A percentile compares a stretch with the other conserved stretches of the same genome.
These are phyloP conservation scores for Aspergillus brasiliensis DNA, from an alignment of 2,329 filamentous ascomycete genomes.

Conservation along the genomic window DNA sequence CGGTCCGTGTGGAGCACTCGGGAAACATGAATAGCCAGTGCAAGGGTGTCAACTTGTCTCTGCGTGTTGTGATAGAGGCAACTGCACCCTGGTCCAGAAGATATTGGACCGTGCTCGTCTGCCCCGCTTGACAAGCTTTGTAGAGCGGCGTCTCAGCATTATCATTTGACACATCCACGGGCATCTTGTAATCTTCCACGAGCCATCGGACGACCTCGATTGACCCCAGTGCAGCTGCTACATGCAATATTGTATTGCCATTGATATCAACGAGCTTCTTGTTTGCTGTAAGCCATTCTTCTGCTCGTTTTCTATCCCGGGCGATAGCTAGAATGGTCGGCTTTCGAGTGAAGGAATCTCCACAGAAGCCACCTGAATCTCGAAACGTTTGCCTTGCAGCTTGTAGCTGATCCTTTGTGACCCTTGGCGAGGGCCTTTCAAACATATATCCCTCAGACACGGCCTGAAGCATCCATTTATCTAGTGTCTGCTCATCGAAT, in stretches of 20 bases:
- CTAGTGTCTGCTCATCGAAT: constrained; percentile 20
- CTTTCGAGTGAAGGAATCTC: constrained; percentile 27
- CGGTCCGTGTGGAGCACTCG: constrained; percentile 13
- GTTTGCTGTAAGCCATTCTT: constrained; percentile 11
- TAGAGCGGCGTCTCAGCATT: constrained; percentile 31
- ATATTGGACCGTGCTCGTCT: constrained; percentile 24
- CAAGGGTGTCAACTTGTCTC: constrained; percentile 22
- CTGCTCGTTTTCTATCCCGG: constrained; percentile 7
- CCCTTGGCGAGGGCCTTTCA: constrained; percentile 1
- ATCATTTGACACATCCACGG: constrained; percentile 26
- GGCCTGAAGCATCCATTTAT: constrained; percentile 28
- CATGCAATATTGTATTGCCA: constrained; percentile 31
- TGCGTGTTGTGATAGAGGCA: constrained; percentile 19
- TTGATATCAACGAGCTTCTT: constrained; percentile 23
- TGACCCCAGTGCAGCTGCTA: constrained; percentile 24
- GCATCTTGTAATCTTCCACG: constrained; percentile 18
- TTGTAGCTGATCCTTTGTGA: constrained; percentile 14
- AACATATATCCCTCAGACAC: constrained; percentile 29
- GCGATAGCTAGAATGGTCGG: constrained; percentile 14
- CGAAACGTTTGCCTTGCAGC: constrained; percentile 24
- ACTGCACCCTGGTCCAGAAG: constrained; percentile 27
- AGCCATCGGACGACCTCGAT: constrained; percentile 17
- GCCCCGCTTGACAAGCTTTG: constrained; percentile 32
- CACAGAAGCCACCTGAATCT: constrained; percentile 24
- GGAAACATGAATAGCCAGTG: constrained; percentile 32